phyloP scores from a whole-genome alignment of 768 basidiomycete species.

The Cyclocybe cylindracea region DNA sequence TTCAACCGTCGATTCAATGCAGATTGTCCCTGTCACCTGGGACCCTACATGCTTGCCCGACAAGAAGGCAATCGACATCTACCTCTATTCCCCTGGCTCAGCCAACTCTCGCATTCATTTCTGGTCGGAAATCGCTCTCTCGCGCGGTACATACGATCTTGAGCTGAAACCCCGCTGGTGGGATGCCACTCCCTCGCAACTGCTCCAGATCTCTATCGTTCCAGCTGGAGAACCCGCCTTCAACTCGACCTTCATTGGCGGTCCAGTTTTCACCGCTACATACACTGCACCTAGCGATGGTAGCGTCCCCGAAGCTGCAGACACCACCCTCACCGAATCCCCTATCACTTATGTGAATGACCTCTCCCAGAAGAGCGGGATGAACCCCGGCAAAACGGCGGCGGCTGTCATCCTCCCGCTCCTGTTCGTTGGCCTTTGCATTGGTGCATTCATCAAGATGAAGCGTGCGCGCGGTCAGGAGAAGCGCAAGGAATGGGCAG shows the following conservation, averaged over 20 bases:
- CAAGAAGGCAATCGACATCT: conserved; percentile 57
- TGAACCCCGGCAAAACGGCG: conserved; percentile 53
- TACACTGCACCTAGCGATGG: conserved; percentile 47
- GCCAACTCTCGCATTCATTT: conserved; percentile 48
- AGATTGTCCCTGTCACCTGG: conserved; percentile 64
- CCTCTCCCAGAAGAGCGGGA: conserved; percentile 29
- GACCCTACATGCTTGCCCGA: conserved; percentile 55
- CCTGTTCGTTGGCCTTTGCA: conserved; percentile 45
- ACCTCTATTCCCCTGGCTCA: conserved; percentile 56
- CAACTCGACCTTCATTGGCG: conserved; percentile 55
- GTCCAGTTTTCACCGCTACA: conserved; percentile 70
- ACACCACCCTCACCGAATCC: conserved; percentile 32
- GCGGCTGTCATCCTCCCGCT: conserved; percentile 74
- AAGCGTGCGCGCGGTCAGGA: conserved; percentile 50
- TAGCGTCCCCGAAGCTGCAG: conserved; percentile 38
- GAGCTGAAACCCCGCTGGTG: conserved; percentile 68
- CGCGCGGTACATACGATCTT: conserved; percentile 49
- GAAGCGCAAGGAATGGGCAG: conserved; percentile 60
- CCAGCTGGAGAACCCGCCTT: conserved; percentile 49
- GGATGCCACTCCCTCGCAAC: conserved; percentile 50
- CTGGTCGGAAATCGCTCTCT: conserved; percentile 55
- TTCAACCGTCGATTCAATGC: conserved; percentile 43
- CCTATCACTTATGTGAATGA: conserved; percentile 42
- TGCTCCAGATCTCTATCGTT: conserved; percentile 64
- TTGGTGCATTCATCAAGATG: conserved; percentile 52